Evolutionary conservation across 2,329 filamentous ascomycete species (phyloP).

Genomic region (Juglanconis sp.): DNA sequence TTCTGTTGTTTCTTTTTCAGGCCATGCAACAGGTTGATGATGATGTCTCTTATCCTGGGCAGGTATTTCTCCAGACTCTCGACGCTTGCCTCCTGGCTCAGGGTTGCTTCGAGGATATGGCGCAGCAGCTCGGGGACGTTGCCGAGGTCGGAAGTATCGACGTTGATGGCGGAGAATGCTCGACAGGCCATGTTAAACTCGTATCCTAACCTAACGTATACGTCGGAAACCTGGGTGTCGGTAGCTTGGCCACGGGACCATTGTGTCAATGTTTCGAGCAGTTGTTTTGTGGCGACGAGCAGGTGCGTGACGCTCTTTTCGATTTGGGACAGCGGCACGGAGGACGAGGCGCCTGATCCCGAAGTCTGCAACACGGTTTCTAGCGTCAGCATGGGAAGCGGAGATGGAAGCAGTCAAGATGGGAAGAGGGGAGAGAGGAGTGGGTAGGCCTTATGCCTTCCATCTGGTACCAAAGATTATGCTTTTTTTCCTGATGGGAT

Average conservation of each 20-base stretch:
- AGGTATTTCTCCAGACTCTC: constrained; percentile 92
- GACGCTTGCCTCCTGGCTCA: constrained; percentile 93
- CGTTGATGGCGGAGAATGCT: constrained; percentile 93
- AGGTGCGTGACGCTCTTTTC: constrained; percentile 99
- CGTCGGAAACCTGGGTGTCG: constrained; percentile 93
- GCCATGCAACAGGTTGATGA: constrained; percentile 94
- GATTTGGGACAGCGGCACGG: constrained; percentile 84
- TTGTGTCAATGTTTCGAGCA: constrained; percentile 93
- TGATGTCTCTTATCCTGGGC: constrained; percentile 93
- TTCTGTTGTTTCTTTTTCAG: constrained; percentile 96
- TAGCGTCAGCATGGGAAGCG: constrained; percentile 23
- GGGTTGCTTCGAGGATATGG: constrained; percentile 87
- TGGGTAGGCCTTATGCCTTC: background rate
- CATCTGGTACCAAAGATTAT: background rate
- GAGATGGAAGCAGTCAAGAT: background rate
- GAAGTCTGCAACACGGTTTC: constrained; percentile 33
- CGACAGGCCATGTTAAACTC: constrained; percentile 99
- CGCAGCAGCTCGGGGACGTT: constrained; percentile 91
- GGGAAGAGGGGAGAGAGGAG: background rate
- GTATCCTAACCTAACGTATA: constrained; percentile 95
- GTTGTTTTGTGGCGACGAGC: constrained; percentile 93
- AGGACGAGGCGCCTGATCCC: constrained; percentile 55
- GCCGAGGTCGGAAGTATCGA: constrained; percentile 89
- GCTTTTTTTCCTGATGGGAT: background rate
- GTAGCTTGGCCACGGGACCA: constrained; percentile 93